phyloP scores from a whole-genome alignment of 2,329 filamentous ascomycete genomes.

The Aspergillus ochraceoroseus region DNA sequence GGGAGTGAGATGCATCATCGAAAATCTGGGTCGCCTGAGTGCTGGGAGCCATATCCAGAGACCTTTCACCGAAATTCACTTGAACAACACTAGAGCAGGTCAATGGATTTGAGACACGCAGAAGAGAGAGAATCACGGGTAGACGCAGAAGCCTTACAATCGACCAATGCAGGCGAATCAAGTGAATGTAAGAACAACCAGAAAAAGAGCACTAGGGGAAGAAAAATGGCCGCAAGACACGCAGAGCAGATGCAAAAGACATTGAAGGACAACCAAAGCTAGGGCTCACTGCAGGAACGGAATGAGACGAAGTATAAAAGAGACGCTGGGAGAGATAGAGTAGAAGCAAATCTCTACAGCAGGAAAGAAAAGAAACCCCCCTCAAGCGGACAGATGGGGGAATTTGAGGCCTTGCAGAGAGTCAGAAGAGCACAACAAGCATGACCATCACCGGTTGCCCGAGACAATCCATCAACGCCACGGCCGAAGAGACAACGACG shows the following conservation, averaged over 20 bases:
- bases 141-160: constrained; percentile 18
- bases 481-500: constrained; percentile 23
- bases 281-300: no score
- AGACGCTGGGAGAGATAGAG: constrained; percentile 9
- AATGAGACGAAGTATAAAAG: constrained; percentile 9
- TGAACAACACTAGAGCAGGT: neutral
- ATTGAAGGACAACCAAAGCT: constrained; percentile 16
- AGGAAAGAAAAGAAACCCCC: no score
- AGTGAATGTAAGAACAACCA: constrained; percentile 3
- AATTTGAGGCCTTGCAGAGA: constrained; percentile 28
- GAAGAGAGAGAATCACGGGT: constrained; percentile 7
- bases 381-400: constrained; percentile 22
- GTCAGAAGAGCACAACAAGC: constrained; percentile 25
- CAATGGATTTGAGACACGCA: constrained; percentile 1
- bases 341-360: constrained; percentile 15
- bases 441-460: constrained; percentile 20
- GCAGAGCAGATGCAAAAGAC: constrained; percentile 13
- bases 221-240: constrained; percentile 6
- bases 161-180: constrained; percentile 11
- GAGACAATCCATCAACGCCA: constrained; percentile 20
- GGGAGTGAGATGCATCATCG: constrained; percentile 35
- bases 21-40: constrained; percentile 34
- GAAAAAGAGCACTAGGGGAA: constrained; percentile 11
- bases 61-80: constrained; percentile 22
- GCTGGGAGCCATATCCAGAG: constrained; percentile 33